Percentiles rank a stretch among this genome's conserved stretches.
Evolutionary conservation across 1,284 basidiomycete genomes (phyloP).

Genomic region (Puccinia polysora): DNA sequence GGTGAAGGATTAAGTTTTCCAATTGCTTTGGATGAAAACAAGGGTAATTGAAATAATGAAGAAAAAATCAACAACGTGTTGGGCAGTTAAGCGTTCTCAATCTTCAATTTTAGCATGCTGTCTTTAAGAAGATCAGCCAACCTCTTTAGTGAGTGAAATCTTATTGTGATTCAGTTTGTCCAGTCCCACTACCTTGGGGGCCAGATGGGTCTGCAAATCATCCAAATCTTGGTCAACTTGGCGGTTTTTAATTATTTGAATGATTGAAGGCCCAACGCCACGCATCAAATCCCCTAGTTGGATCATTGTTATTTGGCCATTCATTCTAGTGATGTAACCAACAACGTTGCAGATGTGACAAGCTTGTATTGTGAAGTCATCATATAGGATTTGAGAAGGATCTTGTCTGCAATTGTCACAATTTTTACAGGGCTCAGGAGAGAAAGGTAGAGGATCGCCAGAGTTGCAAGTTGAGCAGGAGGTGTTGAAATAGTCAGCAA

Average conservation of each 20-base stretch:
- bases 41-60: too few relatives aligned
- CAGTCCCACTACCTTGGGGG: neutral
- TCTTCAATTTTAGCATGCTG: too few relatives aligned
- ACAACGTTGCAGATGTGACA: slow-evolving; percentile 71
- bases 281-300: slow-evolving; percentile 65
- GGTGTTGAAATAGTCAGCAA: slow-evolving; percentile 50
- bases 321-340: slow-evolving; percentile 57
- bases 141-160: slow-evolving; percentile 64
- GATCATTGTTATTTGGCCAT: slow-evolving; percentile 66
- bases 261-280: slow-evolving; percentile 62
- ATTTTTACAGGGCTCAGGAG: slow-evolving; percentile 68
- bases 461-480: slow-evolving; percentile 38
- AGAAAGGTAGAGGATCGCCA: slow-evolving; percentile 46
- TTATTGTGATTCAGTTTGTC: slow-evolving; percentile 63
- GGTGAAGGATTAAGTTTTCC: too few relatives aligned
- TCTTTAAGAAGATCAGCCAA: too few relatives aligned
- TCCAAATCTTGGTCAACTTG: slow-evolving; percentile 57
- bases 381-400: slow-evolving; percentile 58
- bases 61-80: too few relatives aligned
- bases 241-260: slow-evolving; percentile 54
- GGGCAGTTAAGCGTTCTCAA: too few relatives aligned
- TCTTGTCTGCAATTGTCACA: slow-evolving; percentile 81
- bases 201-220: slow-evolving; percentile 57
- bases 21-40: too few relatives aligned
- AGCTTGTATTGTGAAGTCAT: slow-evolving; percentile 66